Evolutionary conservation across 2,329 filamentous ascomycete genomes (phyloP), one percentile per base, ranked within the genome.

Genomic region (Davidsoniella virescens): DNA sequence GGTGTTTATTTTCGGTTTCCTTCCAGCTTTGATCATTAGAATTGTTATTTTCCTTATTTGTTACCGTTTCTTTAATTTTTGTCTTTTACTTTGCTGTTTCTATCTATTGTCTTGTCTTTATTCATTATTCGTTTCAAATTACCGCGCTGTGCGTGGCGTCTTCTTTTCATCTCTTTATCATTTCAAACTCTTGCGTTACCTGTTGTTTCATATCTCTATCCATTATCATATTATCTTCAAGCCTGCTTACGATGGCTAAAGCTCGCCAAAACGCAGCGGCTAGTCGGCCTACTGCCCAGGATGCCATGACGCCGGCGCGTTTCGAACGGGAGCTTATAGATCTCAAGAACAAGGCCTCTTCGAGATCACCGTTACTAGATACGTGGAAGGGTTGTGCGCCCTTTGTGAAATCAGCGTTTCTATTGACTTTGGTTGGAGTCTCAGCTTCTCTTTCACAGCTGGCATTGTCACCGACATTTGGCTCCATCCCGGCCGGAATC

Each of bases 381-480:
- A 60, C 60, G 1, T 59, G 59, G n/a, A 56, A 54, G 56, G 47
- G 65, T 44, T 14, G 12, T 61, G 23, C 63, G 62, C 54, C 61
- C 12, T 47, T 56, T 8, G 61, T 63, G 14, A 70, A 73, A 54
- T 56, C 58, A 26, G 55, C 62, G 45, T 56, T 70, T 52, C 56
- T 67, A 16, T 56, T 68, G 16, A 57, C 68, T 23, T 67, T 84
- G 43, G 71, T 76, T 8, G 84, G 80, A 42, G 61, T 80, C 40
- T 78, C 75, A 54, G 80, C 82, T 44, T 78, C 80, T 55, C 75
- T 82, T 52, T 90, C 84, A 1, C 78, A 86, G 60, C 70, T 87
- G 55, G 80, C 76, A 38, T 70, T 96, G 33, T 84, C 87, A 17
- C 92, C 92, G 2, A 83, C 93, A 9, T 96, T 93, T 64, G 92